Evolutionary conservation across 2,329 filamentous ascomycete species (phyloP).

Genomic region (Stromatinia cepivora): DNA sequence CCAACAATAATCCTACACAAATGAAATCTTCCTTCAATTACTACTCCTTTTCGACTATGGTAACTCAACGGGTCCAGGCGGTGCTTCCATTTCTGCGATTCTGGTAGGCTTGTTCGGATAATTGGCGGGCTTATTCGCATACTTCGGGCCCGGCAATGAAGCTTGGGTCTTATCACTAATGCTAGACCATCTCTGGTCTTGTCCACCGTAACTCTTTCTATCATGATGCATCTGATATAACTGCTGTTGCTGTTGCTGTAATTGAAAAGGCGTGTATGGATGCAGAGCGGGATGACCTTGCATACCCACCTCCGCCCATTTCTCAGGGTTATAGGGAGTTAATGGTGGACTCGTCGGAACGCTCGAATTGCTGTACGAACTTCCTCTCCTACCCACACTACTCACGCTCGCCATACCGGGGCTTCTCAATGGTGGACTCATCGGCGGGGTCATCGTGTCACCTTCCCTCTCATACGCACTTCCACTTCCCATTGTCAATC

Average conservation of each 20-base stretch:
- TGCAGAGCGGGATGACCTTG: neutral
- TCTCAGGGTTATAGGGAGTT: constrained; percentile 18
- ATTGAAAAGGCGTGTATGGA: neutral
- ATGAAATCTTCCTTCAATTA: neutral
- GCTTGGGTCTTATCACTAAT: constrained; percentile 14
- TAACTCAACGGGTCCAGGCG: constrained; percentile 7
- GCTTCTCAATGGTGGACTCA: constrained; percentile 14
- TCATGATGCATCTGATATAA: constrained; percentile 7
- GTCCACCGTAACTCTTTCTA: constrained; percentile 13
- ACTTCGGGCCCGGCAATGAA: neutral
- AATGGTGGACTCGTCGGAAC: constrained; percentile 4
- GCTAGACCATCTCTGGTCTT: constrained; percentile 10
- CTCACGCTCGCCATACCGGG: constrained; percentile 6
- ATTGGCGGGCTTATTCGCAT: constrained; percentile 9
- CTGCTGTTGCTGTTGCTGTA: constrained; percentile 8
- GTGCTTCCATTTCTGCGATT: constrained; percentile 21
- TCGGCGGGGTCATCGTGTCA: neutral
- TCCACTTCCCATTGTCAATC: neutral
- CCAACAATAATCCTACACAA: neutral
- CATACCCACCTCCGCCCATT: constrained; percentile 16
- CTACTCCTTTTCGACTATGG: neutral
- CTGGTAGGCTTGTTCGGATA: constrained; percentile 2
- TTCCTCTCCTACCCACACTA: constrained; percentile 14
- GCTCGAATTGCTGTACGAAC: constrained; percentile 8
- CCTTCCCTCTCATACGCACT: neutral